Evolutionary conservation across 2,329 filamentous ascomycete genomes (phyloP).

Genomic region (Chaetothyriales sp.): DNA sequence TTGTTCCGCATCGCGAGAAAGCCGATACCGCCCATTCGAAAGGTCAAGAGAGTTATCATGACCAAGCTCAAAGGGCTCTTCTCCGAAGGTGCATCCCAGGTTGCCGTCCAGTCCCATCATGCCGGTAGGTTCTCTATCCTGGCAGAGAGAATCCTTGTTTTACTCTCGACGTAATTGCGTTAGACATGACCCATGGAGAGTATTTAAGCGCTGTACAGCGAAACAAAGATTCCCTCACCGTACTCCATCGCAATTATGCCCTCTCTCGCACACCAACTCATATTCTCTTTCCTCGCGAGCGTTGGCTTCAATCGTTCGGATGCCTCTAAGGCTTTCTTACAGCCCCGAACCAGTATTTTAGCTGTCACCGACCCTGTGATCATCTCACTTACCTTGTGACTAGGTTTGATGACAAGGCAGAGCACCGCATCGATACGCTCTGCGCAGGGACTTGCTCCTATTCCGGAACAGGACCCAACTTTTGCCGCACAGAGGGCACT

Average conservation of each 20-base stretch:
- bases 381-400: not conserved
- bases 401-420: not conserved
- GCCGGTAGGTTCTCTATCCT: not conserved
- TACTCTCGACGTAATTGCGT: not conserved
- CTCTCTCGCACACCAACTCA: too few species aligned
- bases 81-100: not conserved
- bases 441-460: not conserved
- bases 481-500: constrained; percentile 3
- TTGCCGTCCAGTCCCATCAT: not conserved
- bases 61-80: not conserved
- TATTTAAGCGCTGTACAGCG: not conserved
- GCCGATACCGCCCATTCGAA: not conserved
- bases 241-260: too few species aligned
- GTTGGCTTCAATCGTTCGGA: too few species aligned
- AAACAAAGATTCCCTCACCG: not conserved
- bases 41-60: not conserved
- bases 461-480: not conserved
- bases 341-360: not conserved
- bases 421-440: not conserved
- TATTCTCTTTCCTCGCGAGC: too few species aligned
- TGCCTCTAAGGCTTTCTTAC: too few species aligned
- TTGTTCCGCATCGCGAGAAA: not conserved
- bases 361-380: not conserved
- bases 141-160: not conserved
- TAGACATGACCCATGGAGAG: not conserved